phyloP scores from a whole-genome alignment of 2,329 filamentous ascomycete species.

The Colletotrichum euphorbiae region DNA sequence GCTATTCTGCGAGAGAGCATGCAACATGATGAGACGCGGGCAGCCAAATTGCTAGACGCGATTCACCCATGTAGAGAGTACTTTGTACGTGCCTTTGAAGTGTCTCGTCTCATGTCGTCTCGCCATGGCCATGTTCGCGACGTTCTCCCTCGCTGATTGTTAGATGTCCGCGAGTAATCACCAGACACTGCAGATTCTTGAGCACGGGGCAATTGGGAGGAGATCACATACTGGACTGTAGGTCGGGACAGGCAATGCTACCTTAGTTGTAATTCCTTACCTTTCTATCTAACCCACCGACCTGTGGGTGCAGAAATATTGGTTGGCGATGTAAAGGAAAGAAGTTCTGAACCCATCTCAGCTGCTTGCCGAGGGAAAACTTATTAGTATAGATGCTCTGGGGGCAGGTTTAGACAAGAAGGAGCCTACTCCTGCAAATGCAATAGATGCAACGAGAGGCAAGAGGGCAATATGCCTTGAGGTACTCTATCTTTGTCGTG shows the following conservation, averaged over 20 bases:
- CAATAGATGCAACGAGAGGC: too few relatives aligned
- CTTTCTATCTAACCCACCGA: too few relatives aligned
- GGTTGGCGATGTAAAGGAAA: too few relatives aligned
- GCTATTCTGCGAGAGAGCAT: neutral
- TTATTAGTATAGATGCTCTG: too few relatives aligned
- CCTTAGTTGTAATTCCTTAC: neutral
- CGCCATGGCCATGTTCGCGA: conserved; percentile 14
- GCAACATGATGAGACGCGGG: neutral
- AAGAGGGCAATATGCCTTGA: too few relatives aligned
- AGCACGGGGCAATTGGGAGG: conserved; percentile 18
- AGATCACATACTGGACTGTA: conserved; percentile 4
- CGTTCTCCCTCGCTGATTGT: conserved; percentile 24
- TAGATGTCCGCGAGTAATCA: conserved; percentile 24
- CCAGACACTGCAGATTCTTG: conserved; percentile 11
- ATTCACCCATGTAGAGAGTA: neutral
- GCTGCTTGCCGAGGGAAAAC: too few relatives aligned
- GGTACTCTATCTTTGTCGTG: neutral
- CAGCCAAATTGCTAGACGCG: conserved; percentile 1
- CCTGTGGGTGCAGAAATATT: too few relatives aligned
- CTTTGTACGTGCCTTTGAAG: conserved; percentile 25
- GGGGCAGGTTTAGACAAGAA: too few relatives aligned
- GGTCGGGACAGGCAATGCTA: conserved; percentile 10
- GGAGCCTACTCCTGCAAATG: too few relatives aligned
- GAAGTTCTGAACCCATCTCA: too few relatives aligned
- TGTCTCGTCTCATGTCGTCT: conserved; percentile 38